A percentile compares a stretch with the other conserved stretches of the same genome.
phyloP scores from a whole-genome alignment of 2,329 filamentous ascomycete species.

The Geosmithia flava region DNA sequence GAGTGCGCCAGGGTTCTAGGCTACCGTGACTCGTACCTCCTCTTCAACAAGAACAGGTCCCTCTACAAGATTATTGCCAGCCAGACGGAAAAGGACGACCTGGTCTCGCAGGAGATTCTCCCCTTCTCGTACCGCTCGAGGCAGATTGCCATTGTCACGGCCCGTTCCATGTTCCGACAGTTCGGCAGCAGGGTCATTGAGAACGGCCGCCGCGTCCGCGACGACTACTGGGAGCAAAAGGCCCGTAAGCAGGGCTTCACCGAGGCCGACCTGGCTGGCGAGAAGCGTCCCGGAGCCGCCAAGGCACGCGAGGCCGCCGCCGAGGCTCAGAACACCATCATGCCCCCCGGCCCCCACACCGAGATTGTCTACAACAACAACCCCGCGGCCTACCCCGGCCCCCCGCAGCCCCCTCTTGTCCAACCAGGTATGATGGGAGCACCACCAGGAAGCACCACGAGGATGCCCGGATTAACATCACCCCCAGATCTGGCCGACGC shows the following conservation, averaged over 20 bases:
- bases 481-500: slow-evolving; percentile 67
- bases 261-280: slow-evolving; percentile 87
- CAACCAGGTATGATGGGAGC: slow-evolving; percentile 60
- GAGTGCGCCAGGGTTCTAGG: slow-evolving; percentile 90
- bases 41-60: slow-evolving; percentile 98
- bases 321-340: slow-evolving; percentile 52
- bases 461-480: slow-evolving; percentile 76
- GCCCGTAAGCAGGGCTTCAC: slow-evolving; percentile 96
- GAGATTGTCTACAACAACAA: slow-evolving; percentile 83
- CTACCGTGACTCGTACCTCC: slow-evolving; percentile 92
- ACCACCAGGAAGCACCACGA: slow-evolving; percentile 50
- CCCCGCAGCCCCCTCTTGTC: slow-evolving; percentile 56
- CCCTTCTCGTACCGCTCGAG: slow-evolving; percentile 97
- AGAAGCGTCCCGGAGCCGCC: slow-evolving; percentile 86
- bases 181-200: slow-evolving; percentile 92
- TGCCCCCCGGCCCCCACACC: slow-evolving; percentile 58
- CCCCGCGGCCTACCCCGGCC: slow-evolving; percentile 50
- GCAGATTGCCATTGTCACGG: slow-evolving; percentile 96
- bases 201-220: slow-evolving; percentile 78
- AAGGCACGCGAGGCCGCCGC: slow-evolving; percentile 77
- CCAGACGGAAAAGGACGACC: slow-evolving; percentile 89
- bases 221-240: slow-evolving; percentile 98
- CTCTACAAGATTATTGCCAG: slow-evolving; percentile 96
- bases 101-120: slow-evolving; percentile 88
- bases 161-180: slow-evolving; percentile 95